Evolutionary conservation across 1,284 basidiomycete species (phyloP), one percentile per base, ranked within the genome.

Genomic region (Phaffia rhodozyma): DNA sequence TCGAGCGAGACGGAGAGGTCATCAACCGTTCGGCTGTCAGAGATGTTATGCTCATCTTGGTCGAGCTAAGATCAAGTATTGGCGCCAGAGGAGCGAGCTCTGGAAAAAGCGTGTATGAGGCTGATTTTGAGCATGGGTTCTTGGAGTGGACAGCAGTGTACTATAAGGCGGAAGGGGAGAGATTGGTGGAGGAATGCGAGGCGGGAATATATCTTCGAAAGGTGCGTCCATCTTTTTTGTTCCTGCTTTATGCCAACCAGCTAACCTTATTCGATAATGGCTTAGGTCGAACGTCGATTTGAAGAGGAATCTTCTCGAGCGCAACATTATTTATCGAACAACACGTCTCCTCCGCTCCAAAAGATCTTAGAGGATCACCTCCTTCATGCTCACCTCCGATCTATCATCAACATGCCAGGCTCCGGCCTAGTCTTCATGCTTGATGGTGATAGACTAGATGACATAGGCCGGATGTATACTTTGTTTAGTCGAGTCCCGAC

Each of bases 1-100:
- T 91, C 66, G 94, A 98, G 72, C 86, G 94, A 23, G 87, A 94
- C 68, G 93, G 93, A 29, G 87, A 87, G 69, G 84, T 84, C 57
- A 93, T 98, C 72, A 92, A 91, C 73, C 86, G 90, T 34, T 94
- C 91, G 7, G 86, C 89, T 5, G 84, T 97, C 65, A 88, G 91
- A 72, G 87, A 87, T 70, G 91, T 87, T 67, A 86, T 96, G 50
- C 91, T 94, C 64, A 86, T 98, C 66, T 83, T 97, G 55, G 77
- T 86, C 60, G 81, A 84, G 63, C 81, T 94, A 43, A 78, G 79
- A 1, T 43, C 38, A 16, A 11, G 38, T 11, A 16, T 16, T 43
- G 38, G 38, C 16, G 7, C 38, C 80, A 82, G 56, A 62, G 64
- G 62, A 61, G 61, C 61, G 56, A 79, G 61, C 21, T 74, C 72